phyloP scores from a whole-genome alignment of 106 monocot species.

The Phalaenopsis equestris region DNA sequence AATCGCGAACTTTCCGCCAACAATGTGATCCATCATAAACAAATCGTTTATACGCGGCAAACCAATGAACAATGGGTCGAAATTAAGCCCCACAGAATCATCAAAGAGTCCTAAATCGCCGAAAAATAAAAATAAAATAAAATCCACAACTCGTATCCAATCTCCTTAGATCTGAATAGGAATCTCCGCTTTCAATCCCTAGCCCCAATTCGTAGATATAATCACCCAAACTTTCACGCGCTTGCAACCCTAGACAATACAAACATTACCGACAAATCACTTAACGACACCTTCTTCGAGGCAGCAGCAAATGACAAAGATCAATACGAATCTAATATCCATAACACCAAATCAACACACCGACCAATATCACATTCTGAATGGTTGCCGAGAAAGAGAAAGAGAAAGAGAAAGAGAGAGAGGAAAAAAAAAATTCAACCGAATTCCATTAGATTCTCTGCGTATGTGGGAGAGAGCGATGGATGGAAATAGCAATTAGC shows the following conservation, averaged over 20 bases:
- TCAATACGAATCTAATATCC: neutral
- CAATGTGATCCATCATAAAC: slow-evolving; percentile 54
- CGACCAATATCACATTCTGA: too few relatives aligned
- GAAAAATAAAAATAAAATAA: too few relatives aligned
- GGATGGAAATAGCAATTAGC: neutral
- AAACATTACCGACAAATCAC: neutral
- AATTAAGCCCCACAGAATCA: neutral
- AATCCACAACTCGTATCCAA: neutral
- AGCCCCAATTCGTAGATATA: neutral
- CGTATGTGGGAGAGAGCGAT: neutral
- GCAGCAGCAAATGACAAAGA: neutral
- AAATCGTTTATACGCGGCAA: neutral
- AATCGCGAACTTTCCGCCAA: slow-evolving; percentile 67
- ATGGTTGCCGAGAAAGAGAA: too few relatives aligned
- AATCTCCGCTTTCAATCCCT: neutral
- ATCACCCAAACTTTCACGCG: neutral
- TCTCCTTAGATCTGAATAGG: neutral
- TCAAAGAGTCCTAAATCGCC: neutral
- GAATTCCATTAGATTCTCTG: neutral
- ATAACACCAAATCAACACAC: neutral
- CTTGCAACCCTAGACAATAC: neutral
- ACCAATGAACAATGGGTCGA: neutral
- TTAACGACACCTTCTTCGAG: slow-evolving; percentile 1
- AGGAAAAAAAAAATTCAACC: neutral
- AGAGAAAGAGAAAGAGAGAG: neutral